These are phyloP conservation scores for Mycena belliarum DNA, from an alignment of 768 basidiomycete genomes.

Conservation along the genomic window DNA sequence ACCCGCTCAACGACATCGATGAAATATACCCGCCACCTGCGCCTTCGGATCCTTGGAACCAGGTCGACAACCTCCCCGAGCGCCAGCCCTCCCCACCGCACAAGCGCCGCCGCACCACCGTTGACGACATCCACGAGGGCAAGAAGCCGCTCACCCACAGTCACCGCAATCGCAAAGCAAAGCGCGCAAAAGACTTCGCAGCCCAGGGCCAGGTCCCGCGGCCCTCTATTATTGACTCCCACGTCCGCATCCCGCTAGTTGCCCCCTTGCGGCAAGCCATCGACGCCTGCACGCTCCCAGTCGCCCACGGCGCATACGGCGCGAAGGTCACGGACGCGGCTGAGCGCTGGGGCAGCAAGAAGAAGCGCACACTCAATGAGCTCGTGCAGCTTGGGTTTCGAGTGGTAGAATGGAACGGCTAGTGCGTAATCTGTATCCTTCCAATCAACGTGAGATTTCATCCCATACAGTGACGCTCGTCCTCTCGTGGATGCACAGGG, in stretches of 20 bases:
- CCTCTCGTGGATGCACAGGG: too few species aligned
- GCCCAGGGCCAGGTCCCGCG: not conserved
- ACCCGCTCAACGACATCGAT: too few species aligned
- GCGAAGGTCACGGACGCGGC: not conserved
- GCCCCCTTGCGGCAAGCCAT: too few species aligned
- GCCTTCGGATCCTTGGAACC: too few species aligned
- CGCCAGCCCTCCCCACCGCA: not conserved
- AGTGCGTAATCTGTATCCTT: not conserved
- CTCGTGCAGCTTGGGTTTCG: not conserved
- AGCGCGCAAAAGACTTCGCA: not conserved
- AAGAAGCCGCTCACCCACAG: not conserved
- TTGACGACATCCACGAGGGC: too few species aligned
- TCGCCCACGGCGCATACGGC: not conserved
- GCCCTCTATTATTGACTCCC: not conserved
- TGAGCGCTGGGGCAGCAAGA: not conserved
- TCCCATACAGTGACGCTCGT: not conserved
- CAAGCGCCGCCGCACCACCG: too few species aligned
- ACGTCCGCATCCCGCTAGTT: too few species aligned
- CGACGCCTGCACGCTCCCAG: too few species aligned
- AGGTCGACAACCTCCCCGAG: too few species aligned
- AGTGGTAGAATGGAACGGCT: not conserved
- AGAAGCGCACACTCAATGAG: too few species aligned
- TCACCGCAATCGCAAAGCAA: not conserved
- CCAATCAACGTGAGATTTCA: not conserved
- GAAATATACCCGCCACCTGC: too few species aligned